Conservation (phyloP, 1,284 basidiomycete species). For the Hemileia vastatrix region DNA sequence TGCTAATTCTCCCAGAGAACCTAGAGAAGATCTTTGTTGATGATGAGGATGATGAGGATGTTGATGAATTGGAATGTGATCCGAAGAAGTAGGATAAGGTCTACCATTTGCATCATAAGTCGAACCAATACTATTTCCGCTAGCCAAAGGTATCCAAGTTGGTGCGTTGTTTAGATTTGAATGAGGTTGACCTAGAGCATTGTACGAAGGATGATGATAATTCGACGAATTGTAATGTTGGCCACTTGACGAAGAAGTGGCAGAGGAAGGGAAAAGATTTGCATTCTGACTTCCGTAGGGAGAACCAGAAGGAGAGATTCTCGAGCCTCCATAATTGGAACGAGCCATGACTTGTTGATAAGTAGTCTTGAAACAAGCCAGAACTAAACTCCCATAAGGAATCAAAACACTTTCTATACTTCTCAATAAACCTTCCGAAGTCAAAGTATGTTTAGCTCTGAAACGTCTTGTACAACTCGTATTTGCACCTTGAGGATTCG, state of each 20-base stretch:
- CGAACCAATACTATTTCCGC: neutral
- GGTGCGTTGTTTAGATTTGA: neutral
- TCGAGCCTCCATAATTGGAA: constrained; percentile 12
- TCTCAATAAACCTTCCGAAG: constrained; percentile 52
- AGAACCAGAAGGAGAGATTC: constrained; percentile 17
- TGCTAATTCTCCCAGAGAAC: neutral
- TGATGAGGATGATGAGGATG: no score
- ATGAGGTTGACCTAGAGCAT: neutral
- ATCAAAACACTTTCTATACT: constrained; percentile 83
- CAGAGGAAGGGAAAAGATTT: neutral
- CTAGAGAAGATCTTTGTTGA: neutral
- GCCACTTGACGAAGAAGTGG: neutral
- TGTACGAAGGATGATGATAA: neutral
- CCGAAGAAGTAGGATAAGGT: neutral
- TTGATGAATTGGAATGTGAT: no score
- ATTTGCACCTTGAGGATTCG: constrained; percentile 56
- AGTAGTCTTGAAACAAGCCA: constrained; percentile 48
- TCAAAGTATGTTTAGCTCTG: constrained; percentile 64
- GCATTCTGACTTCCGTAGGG: constrained; percentile 22
- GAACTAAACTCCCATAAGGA: constrained; percentile 65
- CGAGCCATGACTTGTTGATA: no score
- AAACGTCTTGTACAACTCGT: constrained; percentile 89
- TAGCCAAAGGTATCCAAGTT: neutral
- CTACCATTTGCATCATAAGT: neutral
- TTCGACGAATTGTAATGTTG: neutral